Base-by-base conservation (phyloP, 352 stramenopile species). In the Phytophthora nicotianae region DNA sequence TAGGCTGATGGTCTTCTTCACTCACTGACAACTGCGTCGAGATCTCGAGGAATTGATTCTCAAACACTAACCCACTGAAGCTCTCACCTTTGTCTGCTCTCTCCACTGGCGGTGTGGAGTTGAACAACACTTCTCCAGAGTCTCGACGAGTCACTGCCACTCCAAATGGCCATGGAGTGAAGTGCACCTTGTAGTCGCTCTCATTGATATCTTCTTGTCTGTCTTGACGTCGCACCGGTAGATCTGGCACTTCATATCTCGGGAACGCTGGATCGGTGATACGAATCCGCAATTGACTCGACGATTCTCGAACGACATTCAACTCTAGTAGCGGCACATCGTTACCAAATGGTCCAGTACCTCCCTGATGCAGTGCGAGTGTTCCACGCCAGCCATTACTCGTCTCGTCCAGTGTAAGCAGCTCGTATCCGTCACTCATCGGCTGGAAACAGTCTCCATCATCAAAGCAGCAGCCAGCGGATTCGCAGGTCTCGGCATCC, bases 21-120 rank as follows among this genome's bases (percentile, higher is more conserved):
- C 62, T 45, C 4, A 19, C 17, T 13, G 68, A 27, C 16, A 93
- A 60, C 35, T 87, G 73, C 1, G 86, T 95, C 14, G 88, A 95
- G 14, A 97, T 60, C 56, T 97, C 87, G 4, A 97, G 49, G 52
- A 88, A 96, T 66, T 97, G 89, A 60, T 96, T 95, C 50, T 88
- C 77, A 56, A 92, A 96, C 56, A 91, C 71, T 13, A 93, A 58
- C 0, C 84, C 84, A 56, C 78, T 90, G 42, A 91, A 89, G 3
- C 62, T 77, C 3, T 4, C 35, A 23, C 61, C 52, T 24, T 65
- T 26, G 1, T 50, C 45, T 4, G 60, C 33, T 32, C 38, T 62
- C n/a, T 88, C 69, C 11, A 68, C 40, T 24, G 67, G 70, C 16
- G 86, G 82, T 21, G 88, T 96, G 23, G 86, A 95, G 69, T 96